These are phyloP conservation scores for Pseudopithomyces maydicus DNA, from an alignment of 2,329 filamentous ascomycete species.

Conservation along the genomic window DNA sequence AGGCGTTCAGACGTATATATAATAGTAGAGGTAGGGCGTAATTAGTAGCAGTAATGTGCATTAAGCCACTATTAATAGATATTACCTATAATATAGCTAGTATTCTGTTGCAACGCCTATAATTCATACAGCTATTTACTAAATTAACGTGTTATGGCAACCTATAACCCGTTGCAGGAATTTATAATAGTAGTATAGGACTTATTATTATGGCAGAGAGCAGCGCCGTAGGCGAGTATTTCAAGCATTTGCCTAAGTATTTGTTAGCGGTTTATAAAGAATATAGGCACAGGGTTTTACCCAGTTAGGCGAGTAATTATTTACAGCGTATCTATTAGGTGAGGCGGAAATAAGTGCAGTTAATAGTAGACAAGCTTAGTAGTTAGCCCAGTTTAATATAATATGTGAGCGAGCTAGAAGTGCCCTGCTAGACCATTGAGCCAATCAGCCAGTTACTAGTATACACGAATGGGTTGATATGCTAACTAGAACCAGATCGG, in stretches of 20 bases:
- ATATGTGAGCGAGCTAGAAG: conserved; percentile 13
- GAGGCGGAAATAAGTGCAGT: conserved; percentile 1
- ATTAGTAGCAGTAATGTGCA: background rate
- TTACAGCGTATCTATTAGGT: conserved; percentile 2
- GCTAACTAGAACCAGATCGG: conserved; percentile 6
- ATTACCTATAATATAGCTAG: background rate
- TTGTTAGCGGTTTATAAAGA: conserved; percentile 6
- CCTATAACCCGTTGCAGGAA: no score
- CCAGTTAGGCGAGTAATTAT: conserved; percentile 9
- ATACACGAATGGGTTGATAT: conserved; percentile 10
- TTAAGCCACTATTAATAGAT: background rate
- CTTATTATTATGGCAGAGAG: background rate
- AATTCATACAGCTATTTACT: no score
- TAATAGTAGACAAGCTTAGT: background rate
- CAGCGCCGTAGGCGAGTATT: conserved; percentile 7
- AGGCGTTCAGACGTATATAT: background rate
- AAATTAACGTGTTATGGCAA: background rate
- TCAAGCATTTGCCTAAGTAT: conserved; percentile 14
- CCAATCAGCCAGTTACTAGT: no score
- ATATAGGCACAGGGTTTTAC: no score
- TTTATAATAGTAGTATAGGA: background rate
- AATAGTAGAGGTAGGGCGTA: background rate
- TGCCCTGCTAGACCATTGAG: conserved; percentile 3
- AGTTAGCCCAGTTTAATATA: conserved; percentile 10
- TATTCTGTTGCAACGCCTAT: background rate